Evolutionary conservation across 176 grass and related monocot species (phyloP).

Genomic region (Oryza officinalis): DNA sequence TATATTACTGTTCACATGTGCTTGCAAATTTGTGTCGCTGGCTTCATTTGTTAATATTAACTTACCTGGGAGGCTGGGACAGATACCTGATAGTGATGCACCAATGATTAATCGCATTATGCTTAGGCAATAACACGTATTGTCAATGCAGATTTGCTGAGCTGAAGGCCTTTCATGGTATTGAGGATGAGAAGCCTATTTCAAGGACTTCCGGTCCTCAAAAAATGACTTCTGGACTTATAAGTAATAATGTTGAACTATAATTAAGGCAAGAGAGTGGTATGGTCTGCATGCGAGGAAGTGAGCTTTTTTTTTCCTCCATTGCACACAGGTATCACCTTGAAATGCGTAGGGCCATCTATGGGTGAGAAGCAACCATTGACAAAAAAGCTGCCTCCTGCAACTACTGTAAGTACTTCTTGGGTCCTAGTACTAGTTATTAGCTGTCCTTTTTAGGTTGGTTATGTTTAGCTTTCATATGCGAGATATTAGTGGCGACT

Average conservation of each 20-base stretch:
- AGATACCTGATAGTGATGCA: background rate
- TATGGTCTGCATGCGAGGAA: background rate
- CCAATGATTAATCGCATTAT: conserved; percentile 6
- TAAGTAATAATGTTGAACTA: conserved; percentile 52
- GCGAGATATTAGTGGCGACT: background rate
- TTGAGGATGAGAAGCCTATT: conserved; percentile 77
- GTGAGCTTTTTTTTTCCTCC: background rate
- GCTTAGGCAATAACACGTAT: background rate
- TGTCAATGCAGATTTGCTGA: conserved; percentile 67
- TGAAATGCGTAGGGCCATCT: conserved; percentile 96
- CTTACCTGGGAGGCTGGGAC: background rate
- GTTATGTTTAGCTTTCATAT: background rate
- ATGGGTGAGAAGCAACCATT: conserved; percentile 87
- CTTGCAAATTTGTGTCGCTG: background rate
- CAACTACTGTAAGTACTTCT: conserved; percentile 64
- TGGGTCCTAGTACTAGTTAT: background rate
- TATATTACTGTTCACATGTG: background rate
- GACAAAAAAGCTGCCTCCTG: conserved; percentile 76
- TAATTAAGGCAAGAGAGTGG: background rate
- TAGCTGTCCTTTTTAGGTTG: background rate
- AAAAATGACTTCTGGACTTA: conserved; percentile 84
- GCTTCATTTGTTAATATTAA: background rate
- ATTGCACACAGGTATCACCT: conserved; percentile 57
- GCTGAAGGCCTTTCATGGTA: conserved; percentile 75
- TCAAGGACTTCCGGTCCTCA: conserved; percentile 63